Conservation (phyloP, 2,329 filamentous ascomycete species). For the Tricladium varicosporioides region DNA sequence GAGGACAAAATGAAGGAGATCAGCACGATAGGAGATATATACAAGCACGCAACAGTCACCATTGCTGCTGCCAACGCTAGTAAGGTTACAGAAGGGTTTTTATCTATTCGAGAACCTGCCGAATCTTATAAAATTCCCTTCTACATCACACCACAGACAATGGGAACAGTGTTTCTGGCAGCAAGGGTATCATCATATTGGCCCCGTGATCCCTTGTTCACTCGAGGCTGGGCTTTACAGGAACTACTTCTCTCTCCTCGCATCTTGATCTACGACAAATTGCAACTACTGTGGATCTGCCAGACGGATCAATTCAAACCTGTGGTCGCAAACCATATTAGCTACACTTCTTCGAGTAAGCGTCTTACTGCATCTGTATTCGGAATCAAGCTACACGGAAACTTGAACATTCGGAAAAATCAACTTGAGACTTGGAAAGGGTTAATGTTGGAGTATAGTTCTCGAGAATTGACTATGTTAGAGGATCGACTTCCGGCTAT, state of each 20-base stretch:
- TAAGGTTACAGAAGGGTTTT: not conserved
- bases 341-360: not conserved
- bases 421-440: not conserved
- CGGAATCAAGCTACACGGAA: no score
- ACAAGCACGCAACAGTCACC: not conserved
- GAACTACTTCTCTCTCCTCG: not conserved
- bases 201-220: not conserved
- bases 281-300: not conserved
- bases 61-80: not conserved
- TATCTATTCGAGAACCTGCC: not conserved
- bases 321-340: not conserved
- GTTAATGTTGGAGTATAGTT: constrained; percentile 1
- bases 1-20: not conserved
- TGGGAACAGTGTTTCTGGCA: not conserved
- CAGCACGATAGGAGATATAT: not conserved
- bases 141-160: not conserved
- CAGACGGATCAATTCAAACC: not conserved
- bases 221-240: not conserved
- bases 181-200: no score
- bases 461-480: constrained; percentile 8
- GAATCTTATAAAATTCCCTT: not conserved
- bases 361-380: not conserved
- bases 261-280: not conserved
- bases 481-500: constrained; percentile 12
- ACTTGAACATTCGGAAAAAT: not conserved